Evolutionary conservation across 306 rosid genomes (phyloP).

Genomic region (Castanea sativa): DNA sequence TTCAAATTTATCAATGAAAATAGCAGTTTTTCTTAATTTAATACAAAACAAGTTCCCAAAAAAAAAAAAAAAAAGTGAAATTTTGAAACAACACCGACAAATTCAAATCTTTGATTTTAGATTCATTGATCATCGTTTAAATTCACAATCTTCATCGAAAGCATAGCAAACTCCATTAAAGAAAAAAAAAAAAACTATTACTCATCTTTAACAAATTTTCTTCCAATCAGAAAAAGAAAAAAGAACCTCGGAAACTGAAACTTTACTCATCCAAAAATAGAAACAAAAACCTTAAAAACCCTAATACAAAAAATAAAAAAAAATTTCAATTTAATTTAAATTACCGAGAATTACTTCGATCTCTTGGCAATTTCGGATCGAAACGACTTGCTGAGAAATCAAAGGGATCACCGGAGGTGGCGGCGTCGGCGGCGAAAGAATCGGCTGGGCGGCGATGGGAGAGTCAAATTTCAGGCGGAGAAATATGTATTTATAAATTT

Average conservation of each 20-base stretch:
- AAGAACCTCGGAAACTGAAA: not conserved
- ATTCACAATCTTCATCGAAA: not conserved
- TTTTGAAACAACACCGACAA: not conserved
- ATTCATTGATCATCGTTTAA: not conserved
- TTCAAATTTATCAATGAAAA: too few relatives aligned
- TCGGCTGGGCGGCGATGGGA: constrained; percentile 20
- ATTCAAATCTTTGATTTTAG: not conserved
- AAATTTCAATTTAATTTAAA: too few relatives aligned
- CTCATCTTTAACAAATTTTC: constrained; percentile 26
- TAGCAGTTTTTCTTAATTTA: not conserved
- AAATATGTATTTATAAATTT: constrained; percentile 22
- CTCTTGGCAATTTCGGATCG: constrained; percentile 13
- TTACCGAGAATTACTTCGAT: not conserved
- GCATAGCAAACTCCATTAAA: too few relatives aligned
- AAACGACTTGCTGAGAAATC: not conserved
- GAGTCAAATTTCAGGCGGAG: constrained; percentile 26
- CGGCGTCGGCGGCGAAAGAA: not conserved
- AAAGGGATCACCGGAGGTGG: constrained; percentile 7
- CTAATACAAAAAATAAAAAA: not conserved
- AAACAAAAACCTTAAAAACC: constrained; percentile 3
- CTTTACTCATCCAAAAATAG: constrained; percentile 10
- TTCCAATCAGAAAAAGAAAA: constrained; percentile 2
- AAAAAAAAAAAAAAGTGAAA: not conserved
- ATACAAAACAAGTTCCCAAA: not conserved
- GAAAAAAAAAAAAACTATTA: not conserved